phyloP scores from a whole-genome alignment of 176 grass and related monocot species.

The Elymus sibiricus region DNA sequence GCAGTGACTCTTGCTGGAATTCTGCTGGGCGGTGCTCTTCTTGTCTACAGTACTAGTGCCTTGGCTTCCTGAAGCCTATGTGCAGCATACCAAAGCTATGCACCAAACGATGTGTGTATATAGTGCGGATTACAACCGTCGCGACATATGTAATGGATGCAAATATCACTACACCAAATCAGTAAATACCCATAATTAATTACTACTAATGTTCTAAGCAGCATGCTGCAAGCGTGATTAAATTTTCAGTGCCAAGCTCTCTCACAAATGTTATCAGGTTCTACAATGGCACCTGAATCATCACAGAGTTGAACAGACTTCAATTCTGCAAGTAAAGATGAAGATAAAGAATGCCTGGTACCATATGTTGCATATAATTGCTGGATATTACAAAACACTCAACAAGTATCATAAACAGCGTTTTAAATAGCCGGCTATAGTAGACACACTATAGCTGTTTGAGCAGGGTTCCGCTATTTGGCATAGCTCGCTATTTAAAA shows the following conservation, averaged over 20 bases:
- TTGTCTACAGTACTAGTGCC: slow-evolving; percentile 86
- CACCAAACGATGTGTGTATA: neutral
- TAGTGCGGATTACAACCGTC: neutral
- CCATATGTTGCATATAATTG: neutral
- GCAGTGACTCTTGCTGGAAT: slow-evolving; percentile 69
- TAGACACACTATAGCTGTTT: too few relatives aligned
- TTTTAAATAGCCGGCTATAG: too few relatives aligned
- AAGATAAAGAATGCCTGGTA: neutral
- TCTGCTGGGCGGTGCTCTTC: slow-evolving; percentile 69
- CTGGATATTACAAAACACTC: neutral
- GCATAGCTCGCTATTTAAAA: neutral
- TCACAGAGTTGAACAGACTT: neutral
- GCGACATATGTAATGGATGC: neutral
- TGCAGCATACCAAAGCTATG: neutral
- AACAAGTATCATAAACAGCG: too few relatives aligned
- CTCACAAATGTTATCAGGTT: neutral
- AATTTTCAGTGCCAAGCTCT: neutral
- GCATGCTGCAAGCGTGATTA: neutral
- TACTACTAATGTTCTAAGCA: neutral
- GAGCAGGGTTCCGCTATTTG: too few relatives aligned
- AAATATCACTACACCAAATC: neutral
- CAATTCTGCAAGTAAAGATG: neutral
- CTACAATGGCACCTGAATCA: neutral
- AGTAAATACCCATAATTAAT: neutral
- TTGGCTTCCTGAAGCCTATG: slow-evolving; percentile 32